A percentile compares a stretch with the other conserved stretches of the same genome.
These are phyloP conservation scores for Graphilbum sp. DNA, from an alignment of 2,329 filamentous ascomycete genomes.

Conservation along the genomic window DNA sequence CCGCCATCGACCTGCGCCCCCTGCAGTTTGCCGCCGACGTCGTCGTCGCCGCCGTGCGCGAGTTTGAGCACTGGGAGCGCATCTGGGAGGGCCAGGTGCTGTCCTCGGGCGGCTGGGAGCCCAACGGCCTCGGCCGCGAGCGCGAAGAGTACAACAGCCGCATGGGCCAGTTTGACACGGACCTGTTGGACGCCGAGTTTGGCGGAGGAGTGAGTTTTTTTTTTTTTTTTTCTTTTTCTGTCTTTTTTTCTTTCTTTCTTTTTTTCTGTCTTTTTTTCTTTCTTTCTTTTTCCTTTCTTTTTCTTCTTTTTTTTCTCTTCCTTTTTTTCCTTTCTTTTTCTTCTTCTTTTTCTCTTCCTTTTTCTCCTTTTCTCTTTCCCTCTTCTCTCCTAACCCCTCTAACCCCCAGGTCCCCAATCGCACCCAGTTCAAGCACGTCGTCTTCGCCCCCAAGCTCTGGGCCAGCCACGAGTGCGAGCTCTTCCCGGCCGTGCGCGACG, in stretches of 20 bases:
- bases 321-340: neutral
- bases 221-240: neutral
- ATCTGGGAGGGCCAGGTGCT: conserved; percentile 61
- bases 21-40: conserved; percentile 46
- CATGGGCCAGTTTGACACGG: conserved; percentile 67
- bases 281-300: neutral
- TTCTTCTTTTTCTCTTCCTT: neutral
- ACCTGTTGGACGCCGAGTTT: conserved; percentile 59
- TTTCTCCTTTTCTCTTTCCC: neutral
- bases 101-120: conserved; percentile 60
- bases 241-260: conserved; percentile 30
- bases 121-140: conserved; percentile 45
- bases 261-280: conserved; percentile 29
- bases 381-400: neutral
- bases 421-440: conserved; percentile 83
- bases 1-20: conserved; percentile 34
- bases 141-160: conserved; percentile 64
- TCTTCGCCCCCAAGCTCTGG: conserved; percentile 75
- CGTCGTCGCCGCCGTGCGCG: conserved; percentile 40
- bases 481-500: conserved; percentile 77
- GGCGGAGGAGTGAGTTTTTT: conserved; percentile 53
- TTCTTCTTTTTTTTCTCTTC: neutral
- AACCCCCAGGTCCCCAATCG: conserved; percentile 55
- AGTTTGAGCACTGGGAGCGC: conserved; percentile 62
- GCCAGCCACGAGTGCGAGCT: conserved; percentile 48